Percentiles rank a stretch among this genome's conserved stretches.
These are phyloP conservation scores for Neurospora sp. DNA, from an alignment of 495 filamentous ascomycete genomes.

Conservation along the genomic window DNA sequence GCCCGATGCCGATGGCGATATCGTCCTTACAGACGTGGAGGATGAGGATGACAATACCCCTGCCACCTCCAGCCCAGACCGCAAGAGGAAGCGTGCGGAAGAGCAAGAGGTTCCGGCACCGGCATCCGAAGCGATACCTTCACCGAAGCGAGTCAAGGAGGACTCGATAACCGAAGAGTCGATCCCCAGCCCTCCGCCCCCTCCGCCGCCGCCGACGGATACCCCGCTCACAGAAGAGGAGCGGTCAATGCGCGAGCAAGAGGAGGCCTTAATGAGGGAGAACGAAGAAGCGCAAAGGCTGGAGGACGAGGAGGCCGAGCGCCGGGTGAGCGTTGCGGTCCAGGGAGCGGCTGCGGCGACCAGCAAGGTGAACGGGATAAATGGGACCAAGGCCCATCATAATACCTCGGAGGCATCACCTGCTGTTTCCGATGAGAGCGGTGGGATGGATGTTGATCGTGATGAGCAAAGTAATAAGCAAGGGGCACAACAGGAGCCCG, in stretches of 20 bases:
- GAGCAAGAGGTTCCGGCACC: slow-evolving; percentile 22
- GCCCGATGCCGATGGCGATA: slow-evolving; percentile 21
- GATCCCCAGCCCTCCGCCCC: slow-evolving; percentile 33
- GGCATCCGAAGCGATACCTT: slow-evolving; percentile 32
- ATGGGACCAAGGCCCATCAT: background rate
- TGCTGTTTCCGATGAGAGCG: background rate
- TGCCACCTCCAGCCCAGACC: slow-evolving; percentile 18
- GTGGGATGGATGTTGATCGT: background rate
- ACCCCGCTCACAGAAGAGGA: slow-evolving; percentile 26
- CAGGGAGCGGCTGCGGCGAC: background rate
- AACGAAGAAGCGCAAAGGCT: slow-evolving; percentile 34
- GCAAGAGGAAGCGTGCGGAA: slow-evolving; percentile 57
- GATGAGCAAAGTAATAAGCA: background rate
- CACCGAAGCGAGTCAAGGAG: slow-evolving; percentile 40
- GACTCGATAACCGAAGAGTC: slow-evolving; percentile 12
- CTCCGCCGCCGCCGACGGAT: slow-evolving; percentile 29
- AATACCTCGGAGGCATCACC: background rate
- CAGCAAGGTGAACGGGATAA: background rate
- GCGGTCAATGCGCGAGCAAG: slow-evolving; percentile 32
- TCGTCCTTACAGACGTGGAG: slow-evolving; percentile 23
- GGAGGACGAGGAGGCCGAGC: slow-evolving; percentile 25
- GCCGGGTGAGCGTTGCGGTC: background rate
- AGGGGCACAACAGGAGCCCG: background rate
- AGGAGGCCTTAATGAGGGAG: slow-evolving; percentile 25
- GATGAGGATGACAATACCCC: slow-evolving; percentile 39